Evolutionary conservation across 2,329 filamentous ascomycete genomes (phyloP), one percentile per base, ranked within the genome.

Genomic region (Clarireedia paspali): DNA sequence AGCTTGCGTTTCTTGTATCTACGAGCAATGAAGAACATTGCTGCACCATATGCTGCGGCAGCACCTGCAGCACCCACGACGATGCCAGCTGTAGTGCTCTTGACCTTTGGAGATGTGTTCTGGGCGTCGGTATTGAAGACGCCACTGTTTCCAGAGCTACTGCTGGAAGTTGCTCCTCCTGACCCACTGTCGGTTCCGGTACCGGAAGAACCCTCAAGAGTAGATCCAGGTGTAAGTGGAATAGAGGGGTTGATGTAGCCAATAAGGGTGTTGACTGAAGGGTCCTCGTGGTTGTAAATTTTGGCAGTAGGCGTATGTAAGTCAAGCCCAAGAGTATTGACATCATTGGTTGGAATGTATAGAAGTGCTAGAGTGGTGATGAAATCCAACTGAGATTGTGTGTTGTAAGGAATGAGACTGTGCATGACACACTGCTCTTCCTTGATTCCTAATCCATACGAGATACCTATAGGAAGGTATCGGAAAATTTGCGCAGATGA

Each of bases 401-500:
- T 94, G 69, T 95, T 85, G 63, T 87, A 84, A 1, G 91, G 90
- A 64, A 85, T 77, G 50, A 97, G 81, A 60, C 82, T 83, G 60
- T 82, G 78, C 75, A 95, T 87, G 45, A 77, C 72, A 50, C 91
- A 75, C 54, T 87, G 75, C 17, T 76, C 64, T 6, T 58, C 20
- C 2, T 65, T 66, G 12, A 72, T 60, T 2, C 71, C 66, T 47
- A 95, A 74, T 47, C 82, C 84, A 49, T 70, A 71, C 3, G 67
- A 60, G 53, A 76, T 62, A 47, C 88, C 89, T 52, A 76, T 64
- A 0, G 91, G 91, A 4, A 96, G 75, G 62, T 82, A 88, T 53
- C 81, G 74, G 75, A 96, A 95, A 66, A 99, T 89, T 72, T 97
- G 92, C 40, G 83, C 83, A 5, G 89, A 87, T 17, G 91, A 88